These are phyloP conservation scores for Leptographium flavum DNA, from an alignment of 2,329 filamentous ascomycete species.

Conservation along the genomic window DNA sequence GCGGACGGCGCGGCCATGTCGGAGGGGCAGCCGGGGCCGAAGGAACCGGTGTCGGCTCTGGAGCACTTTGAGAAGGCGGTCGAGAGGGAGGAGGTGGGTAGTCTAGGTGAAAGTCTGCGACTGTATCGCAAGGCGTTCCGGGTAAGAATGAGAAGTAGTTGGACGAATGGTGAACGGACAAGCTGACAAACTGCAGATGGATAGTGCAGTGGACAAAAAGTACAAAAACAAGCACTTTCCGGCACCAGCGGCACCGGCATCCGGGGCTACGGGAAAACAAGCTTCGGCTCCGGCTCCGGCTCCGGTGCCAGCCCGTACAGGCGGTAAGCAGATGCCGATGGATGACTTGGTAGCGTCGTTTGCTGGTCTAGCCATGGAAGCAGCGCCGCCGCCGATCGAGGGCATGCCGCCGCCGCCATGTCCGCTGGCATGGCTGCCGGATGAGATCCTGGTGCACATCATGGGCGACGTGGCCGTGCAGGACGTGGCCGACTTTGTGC, in stretches of 20 bases:
- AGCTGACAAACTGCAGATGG: conserved; percentile 43
- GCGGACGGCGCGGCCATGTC: not conserved
- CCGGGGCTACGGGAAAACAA: conserved; percentile 27
- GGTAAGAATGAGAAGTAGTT: conserved; percentile 28
- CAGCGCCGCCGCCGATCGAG: conserved; percentile 54
- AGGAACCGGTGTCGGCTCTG: conserved; percentile 58
- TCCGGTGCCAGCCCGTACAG: conserved; percentile 38
- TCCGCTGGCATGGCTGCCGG: conserved; percentile 61
- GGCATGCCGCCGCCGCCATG: conserved; percentile 62
- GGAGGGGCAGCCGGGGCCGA: not conserved
- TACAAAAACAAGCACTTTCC: conserved; percentile 92
- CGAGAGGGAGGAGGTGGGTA: conserved; percentile 73
- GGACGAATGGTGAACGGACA: not conserved
- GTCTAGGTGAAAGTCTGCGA: conserved; percentile 72
- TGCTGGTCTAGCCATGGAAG: conserved; percentile 52
- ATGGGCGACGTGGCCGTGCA: conserved; percentile 54
- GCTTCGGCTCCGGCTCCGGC: conserved; percentile 10
- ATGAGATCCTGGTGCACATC: conserved; percentile 74
- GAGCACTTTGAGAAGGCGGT: conserved; percentile 91
- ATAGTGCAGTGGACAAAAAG: conserved; percentile 65
- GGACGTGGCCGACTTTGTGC: conserved; percentile 65
- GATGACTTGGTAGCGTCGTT: conserved; percentile 66
- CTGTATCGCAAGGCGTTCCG: conserved; percentile 85
- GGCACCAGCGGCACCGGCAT: conserved; percentile 24
- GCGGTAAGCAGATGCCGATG: conserved; percentile 38